Evolutionary conservation across 768 basidiomycete genomes (phyloP).

Genomic region (Tricholoma matsutake): DNA sequence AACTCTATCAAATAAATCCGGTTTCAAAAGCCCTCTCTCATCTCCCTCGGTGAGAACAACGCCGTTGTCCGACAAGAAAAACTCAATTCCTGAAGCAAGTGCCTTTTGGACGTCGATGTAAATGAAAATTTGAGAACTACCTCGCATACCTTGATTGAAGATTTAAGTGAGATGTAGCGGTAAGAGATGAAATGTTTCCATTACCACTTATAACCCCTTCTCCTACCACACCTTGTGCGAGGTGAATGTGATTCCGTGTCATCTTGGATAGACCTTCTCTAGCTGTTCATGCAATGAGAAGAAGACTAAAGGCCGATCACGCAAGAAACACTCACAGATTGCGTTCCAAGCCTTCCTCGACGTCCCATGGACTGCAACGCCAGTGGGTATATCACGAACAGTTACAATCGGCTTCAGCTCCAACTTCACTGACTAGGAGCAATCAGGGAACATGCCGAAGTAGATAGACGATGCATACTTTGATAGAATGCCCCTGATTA

Average conservation of each 20-base stretch:
- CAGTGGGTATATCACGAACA: slow-evolving; percentile 60
- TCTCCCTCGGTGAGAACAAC: slow-evolving; percentile 87
- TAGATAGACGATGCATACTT: slow-evolving; percentile 40
- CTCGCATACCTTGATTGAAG: slow-evolving; percentile 70
- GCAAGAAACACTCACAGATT: slow-evolving; percentile 48
- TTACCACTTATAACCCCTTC: slow-evolving; percentile 73
- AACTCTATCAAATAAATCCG: slow-evolving; percentile 68
- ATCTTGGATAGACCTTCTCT: slow-evolving; percentile 78
- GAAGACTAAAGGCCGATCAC: background rate
- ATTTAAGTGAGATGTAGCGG: background rate
- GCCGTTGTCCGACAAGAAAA: slow-evolving; percentile 82
- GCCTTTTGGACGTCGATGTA: slow-evolving; percentile 76
- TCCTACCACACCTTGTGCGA: slow-evolving; percentile 75
- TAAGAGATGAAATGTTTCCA: slow-evolving; percentile 17
- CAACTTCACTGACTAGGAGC: slow-evolving; percentile 60
- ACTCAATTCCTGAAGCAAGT: slow-evolving; percentile 62
- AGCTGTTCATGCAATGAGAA: slow-evolving; percentile 36
- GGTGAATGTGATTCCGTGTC: slow-evolving; percentile 89
- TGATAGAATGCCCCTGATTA: slow-evolving; percentile 86
- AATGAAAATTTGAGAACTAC: slow-evolving; percentile 73
- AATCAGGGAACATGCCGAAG: background rate
- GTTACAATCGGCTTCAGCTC: slow-evolving; percentile 59
- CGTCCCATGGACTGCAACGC: slow-evolving; percentile 83
- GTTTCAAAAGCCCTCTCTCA: slow-evolving; percentile 53
- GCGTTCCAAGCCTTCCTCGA: slow-evolving; percentile 61